Evolutionary conservation across 345 rosid genomes (phyloP), one percentile per base, ranked within the genome.

Genomic region (Boechera retrofracta): DNA sequence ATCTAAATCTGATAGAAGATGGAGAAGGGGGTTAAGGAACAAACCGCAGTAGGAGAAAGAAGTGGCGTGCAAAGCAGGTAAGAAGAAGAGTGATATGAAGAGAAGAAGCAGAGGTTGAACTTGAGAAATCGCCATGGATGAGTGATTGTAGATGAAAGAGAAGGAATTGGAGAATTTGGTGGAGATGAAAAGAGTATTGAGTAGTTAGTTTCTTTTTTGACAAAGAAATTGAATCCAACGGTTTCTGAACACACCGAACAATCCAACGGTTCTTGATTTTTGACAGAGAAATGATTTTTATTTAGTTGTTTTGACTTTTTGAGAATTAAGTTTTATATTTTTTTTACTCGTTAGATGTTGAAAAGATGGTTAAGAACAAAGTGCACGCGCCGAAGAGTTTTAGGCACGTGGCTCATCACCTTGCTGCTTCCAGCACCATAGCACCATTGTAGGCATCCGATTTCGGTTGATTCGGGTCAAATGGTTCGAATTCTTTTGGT

Each of bases 11-110:
- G 13, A 35, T n/a, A 63, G 33, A 45, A 21, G 61, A 67, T 2
- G 38, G 58, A 49, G 33, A 38, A 48, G 18, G 38, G 70, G 26
- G 61, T 3, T n/a, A 4, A 5, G 11, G 18, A 32, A 73, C 81
- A 67, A 73, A 79, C 82, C 78, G 66, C 82, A 79, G 71, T 79
- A 54, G 31, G 8, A 11, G 75, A 79, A 73, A 45, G 78, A 73
- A 53, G 82, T 79, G 12, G 82, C 54, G 54, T 10, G 52, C 4
- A 62, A n/a, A 73, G 78, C 10, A 68, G 82, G 71, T 29, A 69
- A 12, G 71, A 73, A 38, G 74, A 68, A 61, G 49, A 71, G 62
- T 0, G 76, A 18, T 31, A 48, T 5, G 69, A 79, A 38, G 60
- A 79, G 59, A 29, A 79, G 78, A 60, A 79, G 61, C 74, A 73